A percentile compares a stretch with the other conserved stretches of the same genome.
Evolutionary conservation across 352 stramenopile species (phyloP).

Genomic region (Pythium grandisporangium): DNA sequence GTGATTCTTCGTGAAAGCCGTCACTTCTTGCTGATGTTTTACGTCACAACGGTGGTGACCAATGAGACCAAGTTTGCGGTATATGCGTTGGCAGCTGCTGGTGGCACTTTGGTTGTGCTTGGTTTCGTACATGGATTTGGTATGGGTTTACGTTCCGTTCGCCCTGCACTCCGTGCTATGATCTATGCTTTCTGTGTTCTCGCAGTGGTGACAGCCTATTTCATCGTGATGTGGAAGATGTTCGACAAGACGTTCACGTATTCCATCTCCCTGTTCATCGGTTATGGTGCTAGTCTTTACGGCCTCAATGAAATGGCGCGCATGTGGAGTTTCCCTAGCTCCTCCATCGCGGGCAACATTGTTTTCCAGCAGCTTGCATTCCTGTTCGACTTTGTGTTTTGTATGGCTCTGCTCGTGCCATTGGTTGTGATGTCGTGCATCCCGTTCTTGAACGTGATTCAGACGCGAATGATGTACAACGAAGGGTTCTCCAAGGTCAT

Average conservation of each 20-base stretch:
- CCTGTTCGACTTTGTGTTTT: slow-evolving; percentile 77
- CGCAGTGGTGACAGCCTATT: slow-evolving; percentile 25
- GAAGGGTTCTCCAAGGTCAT: slow-evolving; percentile 76
- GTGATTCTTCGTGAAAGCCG: slow-evolving; percentile 63
- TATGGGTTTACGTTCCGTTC: slow-evolving; percentile 31
- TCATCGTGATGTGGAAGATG: slow-evolving; percentile 30
- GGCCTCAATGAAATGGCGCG: slow-evolving; percentile 66
- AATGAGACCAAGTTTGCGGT: slow-evolving; percentile 37
- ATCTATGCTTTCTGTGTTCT: slow-evolving; percentile 35
- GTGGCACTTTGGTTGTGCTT: slow-evolving; percentile 40
- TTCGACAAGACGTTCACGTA: slow-evolving; percentile 29
- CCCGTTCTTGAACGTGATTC: slow-evolving; percentile 72
- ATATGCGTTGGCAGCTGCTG: slow-evolving; percentile 30
- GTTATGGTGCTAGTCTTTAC: slow-evolving; percentile 51
- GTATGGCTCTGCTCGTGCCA: slow-evolving; percentile 46
- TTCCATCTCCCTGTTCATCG: slow-evolving; percentile 49
- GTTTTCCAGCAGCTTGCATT: slow-evolving; percentile 73
- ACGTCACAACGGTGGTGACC: slow-evolving; percentile 47
- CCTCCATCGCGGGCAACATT: slow-evolving; percentile 36
- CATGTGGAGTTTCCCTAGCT: slow-evolving; percentile 56
- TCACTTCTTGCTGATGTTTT: slow-evolving; percentile 72
- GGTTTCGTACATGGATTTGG: slow-evolving; percentile 31
- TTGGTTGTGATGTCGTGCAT: slow-evolving; percentile 60
- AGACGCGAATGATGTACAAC: slow-evolving; percentile 85
- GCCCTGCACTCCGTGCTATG: slow-evolving; percentile 26